Percentiles rank a stretch among this genome's conserved stretches.
Evolutionary conservation across 2,329 filamentous ascomycete genomes (phyloP).

Genomic region (Cordyceps javanica): DNA sequence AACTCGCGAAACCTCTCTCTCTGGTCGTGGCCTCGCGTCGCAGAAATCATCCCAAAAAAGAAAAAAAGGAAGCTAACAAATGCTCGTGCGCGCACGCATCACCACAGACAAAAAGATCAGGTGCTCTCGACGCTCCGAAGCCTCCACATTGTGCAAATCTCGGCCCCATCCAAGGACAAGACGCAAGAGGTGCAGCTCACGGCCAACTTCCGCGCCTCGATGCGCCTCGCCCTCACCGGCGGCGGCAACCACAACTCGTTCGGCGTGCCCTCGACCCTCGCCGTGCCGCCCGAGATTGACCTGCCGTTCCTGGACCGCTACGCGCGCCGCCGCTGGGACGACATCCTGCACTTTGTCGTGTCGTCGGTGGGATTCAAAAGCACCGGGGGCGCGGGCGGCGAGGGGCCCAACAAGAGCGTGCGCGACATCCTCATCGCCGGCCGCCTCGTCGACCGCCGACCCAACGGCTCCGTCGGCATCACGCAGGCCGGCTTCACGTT

Average conservation of each 20-base stretch:
- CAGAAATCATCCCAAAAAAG: background rate
- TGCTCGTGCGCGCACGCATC: background rate
- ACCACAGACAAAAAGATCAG: slow-evolving; percentile 73
- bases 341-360: slow-evolving; percentile 92
- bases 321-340: slow-evolving; percentile 87
- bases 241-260: slow-evolving; percentile 83
- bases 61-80: background rate
- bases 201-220: slow-evolving; percentile 73
- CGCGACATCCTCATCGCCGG: slow-evolving; percentile 78
- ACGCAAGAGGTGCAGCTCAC: slow-evolving; percentile 71
- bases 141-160: slow-evolving; percentile 77
- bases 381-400: slow-evolving; percentile 36
- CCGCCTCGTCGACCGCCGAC: slow-evolving; percentile 63
- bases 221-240: slow-evolving; percentile 82
- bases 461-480: slow-evolving; percentile 66
- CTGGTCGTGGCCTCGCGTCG: no score
- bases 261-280: slow-evolving; percentile 70
- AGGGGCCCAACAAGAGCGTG: slow-evolving; percentile 65
- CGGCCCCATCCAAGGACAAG: slow-evolving; percentile 52
- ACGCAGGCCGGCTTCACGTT: slow-evolving; percentile 94
- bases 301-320: slow-evolving; percentile 74
- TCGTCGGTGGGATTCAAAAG: slow-evolving; percentile 57
- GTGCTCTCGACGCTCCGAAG: slow-evolving; percentile 74
- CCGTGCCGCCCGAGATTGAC: slow-evolving; percentile 57
- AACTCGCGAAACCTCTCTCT: no score